A percentile compares a stretch with the other conserved stretches of the same genome.
These are phyloP conservation scores for Stemphylium lycopersici DNA, from an alignment of 2,329 filamentous ascomycete species.

Conservation along the genomic window DNA sequence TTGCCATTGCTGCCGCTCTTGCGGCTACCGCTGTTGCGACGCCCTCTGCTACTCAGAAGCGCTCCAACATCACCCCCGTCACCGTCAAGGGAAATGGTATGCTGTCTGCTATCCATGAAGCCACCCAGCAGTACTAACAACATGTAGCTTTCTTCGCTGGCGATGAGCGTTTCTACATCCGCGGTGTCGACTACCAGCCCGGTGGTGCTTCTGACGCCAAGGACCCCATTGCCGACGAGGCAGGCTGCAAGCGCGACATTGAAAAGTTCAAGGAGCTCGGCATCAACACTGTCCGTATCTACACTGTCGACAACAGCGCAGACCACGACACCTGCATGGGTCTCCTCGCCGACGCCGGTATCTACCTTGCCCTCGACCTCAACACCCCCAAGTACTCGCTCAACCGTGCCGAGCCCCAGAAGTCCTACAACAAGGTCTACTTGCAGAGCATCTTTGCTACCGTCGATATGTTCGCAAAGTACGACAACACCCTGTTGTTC, in stretches of 20 bases:
- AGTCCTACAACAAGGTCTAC: slow-evolving; percentile 86
- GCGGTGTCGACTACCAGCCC: slow-evolving; percentile 70
- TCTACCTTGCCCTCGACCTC: slow-evolving; percentile 90
- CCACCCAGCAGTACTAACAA: slow-evolving; percentile 26
- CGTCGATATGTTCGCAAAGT: slow-evolving; percentile 80
- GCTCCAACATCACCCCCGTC: slow-evolving; percentile 57
- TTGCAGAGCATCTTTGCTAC: slow-evolving; percentile 87
- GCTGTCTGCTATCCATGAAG: slow-evolving; percentile 12
- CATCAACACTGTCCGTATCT: slow-evolving; percentile 90
- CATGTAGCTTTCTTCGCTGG: slow-evolving; percentile 65
- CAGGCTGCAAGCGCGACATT: slow-evolving; percentile 79
- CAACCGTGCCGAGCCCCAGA: slow-evolving; percentile 73
- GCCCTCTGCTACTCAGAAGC: slow-evolving; percentile 46
- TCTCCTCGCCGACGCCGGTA: slow-evolving; percentile 78
- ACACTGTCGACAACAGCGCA: slow-evolving; percentile 85
- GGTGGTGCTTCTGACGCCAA: slow-evolving; percentile 66
- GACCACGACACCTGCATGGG: slow-evolving; percentile 87
- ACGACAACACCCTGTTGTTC: slow-evolving; percentile 85
- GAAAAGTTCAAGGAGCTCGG: slow-evolving; percentile 82
- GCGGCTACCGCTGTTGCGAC: slow-evolving; percentile 55
- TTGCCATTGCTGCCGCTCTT: slow-evolving; percentile 55
- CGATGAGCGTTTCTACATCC: slow-evolving; percentile 65
- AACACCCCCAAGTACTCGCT: slow-evolving; percentile 91
- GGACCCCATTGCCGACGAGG: slow-evolving; percentile 77
- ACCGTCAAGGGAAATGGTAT: slow-evolving; percentile 67